Evolutionary conservation across 257 asterid species (phyloP), one percentile per base, ranked within the genome.

Genomic region (Linderniella brevidens): DNA sequence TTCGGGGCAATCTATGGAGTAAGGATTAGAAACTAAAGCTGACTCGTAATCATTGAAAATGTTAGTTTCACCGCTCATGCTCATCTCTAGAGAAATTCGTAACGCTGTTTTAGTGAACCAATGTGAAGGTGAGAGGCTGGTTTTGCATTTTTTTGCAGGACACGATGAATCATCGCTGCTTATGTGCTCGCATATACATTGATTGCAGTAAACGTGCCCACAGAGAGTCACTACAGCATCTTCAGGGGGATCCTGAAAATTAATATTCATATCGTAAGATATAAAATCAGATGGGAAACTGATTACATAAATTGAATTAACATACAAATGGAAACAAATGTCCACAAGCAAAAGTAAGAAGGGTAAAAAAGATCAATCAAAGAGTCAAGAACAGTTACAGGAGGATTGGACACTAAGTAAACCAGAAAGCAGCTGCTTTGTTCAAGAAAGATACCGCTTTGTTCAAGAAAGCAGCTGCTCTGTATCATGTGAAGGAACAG

Each of bases 141-240:
- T 58, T 66, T 70, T 81, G 88, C 99, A 90, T 60, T 66, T 69
- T 68, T 78, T 64, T 51, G 82, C 41, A 15, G 96, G 94, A 63
- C 99, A 85, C 56, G 73, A 79, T 36, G 68, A 68, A 62, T 75
- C 93, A 46, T 85, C 95, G 32, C 92, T 92, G 20, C 76, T 65
- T 58, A 85, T 65, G 66, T 73, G 94, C 66, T 90, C 96, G 57
- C 68, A 65, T 73, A 90, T 75, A 70, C 98, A 88, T 72, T 84
- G 96, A 61, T 76, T 75, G 87, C 98, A 88, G 54, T 76, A 88
- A 37, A 84, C 92, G 18, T 88, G 98, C 35, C 94, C 96, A 60
- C 98, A 85, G 61, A 69, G 66, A 35, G 99, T 73, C 40, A 85
- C 80, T 55, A 79, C 92, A 49, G 94, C 87, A 62, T 81, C 99